Conservation (phyloP, 352 stramenopile genomes). For the Phytopythium montanum region DNA sequence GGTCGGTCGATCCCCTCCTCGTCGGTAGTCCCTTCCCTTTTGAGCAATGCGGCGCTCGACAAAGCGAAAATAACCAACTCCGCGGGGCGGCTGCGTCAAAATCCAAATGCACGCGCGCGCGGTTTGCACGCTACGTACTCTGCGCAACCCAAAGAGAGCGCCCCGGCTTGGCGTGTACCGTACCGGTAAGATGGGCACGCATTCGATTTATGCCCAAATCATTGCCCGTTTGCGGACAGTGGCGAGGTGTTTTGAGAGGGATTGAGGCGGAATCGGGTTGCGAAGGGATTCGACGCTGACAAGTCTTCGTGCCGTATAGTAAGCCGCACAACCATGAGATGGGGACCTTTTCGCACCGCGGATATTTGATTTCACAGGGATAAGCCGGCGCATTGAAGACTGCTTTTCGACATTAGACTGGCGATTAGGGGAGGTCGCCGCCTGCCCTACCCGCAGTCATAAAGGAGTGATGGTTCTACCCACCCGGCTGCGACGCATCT, state of each 20-base stretch:
- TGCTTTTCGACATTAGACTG: too few species aligned
- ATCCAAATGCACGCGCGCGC: conserved; percentile 7
- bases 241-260: too few species aligned
- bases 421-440: too few species aligned
- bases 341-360: too few species aligned
- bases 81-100: conserved; percentile 2
- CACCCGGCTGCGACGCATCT: neutral
- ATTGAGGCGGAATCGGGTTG: too few species aligned
- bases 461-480: neutral
- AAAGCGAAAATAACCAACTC: conserved; percentile 1
- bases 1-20: neutral
- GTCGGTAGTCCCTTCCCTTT: conserved; percentile 4
- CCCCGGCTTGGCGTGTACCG: too few species aligned
- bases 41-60: conserved; percentile 6
- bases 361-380: too few species aligned
- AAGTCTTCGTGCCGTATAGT: too few species aligned
- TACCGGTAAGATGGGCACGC: neutral
- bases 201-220: conserved; percentile 2
- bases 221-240: neutral
- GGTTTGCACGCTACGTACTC: neutral
- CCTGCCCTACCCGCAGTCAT: neutral
- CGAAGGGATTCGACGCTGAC: too few species aligned
- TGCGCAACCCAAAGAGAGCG: neutral
- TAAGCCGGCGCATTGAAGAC: too few species aligned
- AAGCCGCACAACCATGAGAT: too few species aligned